Evolutionary conservation across 2,329 filamentous ascomycete genomes (phyloP), one percentile per base, ranked within the genome.

Genomic region (Diplocarpon rosae): DNA sequence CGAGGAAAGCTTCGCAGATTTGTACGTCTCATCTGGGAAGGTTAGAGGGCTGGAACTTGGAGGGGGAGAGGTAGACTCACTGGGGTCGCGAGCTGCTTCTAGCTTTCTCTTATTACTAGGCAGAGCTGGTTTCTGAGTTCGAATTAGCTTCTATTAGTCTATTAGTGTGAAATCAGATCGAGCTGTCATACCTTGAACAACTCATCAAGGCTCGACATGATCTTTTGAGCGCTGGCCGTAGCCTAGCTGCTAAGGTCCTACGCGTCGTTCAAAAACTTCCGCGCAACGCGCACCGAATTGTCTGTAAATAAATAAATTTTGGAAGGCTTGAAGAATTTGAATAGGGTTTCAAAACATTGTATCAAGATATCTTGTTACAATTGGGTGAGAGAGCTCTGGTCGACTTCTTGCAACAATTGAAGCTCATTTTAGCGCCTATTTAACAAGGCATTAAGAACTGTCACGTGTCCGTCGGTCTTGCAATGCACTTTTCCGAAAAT

Each of bases 71-170:
- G 34, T 16, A 13, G n/a, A 64, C 73, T 52, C 60, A 83, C 78
- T 78, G 49, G 78, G 76, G 61, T 83, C 76, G 57, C 69, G 69
- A 49, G 77, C 63, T 14, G 74, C 68, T 48, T 81, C 77, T 43
- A 79, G 65, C 62, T 80, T 83, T 55, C 78, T 72, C 61, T 83
- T 83, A 65, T 69, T 72, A 43, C 55, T 64, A 20, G 61, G 58
- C 7, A 62, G 49, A 43, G 60, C 57, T 47, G 58, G 60, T 37
- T 62, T 61, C 57, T 61, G 41, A 24, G 14, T 20, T n/a, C 39
- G 11, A 27, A 13, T 33, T 14, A 37, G 24, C 20, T 24, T 24
- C 7, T 48, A 13, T 1, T 39, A 7, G 13, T 12, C 10, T 11
- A 24, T 29, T 24, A 2, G 2, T 13, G 20, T 32, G 7, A 13